Percentiles rank a stretch among this genome's conserved stretches.
Evolutionary conservation across 1,284 basidiomycete species (phyloP).

Genomic region (Testicularia cyperi): DNA sequence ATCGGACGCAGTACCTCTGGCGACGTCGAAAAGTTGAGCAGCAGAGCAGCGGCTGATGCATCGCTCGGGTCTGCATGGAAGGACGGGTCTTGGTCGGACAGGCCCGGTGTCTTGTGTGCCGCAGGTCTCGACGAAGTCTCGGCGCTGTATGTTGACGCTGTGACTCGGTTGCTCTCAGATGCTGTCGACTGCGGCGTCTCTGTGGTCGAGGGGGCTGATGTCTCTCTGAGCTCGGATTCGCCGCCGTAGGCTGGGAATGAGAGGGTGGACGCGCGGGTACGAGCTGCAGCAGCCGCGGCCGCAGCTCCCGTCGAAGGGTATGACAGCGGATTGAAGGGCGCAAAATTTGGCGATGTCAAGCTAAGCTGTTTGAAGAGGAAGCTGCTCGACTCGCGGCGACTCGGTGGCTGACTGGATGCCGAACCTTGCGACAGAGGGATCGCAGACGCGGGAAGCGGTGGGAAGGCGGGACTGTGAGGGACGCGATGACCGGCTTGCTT

Average conservation of each 20-base stretch:
- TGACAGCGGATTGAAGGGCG: constrained; percentile 6
- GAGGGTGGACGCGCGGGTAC: constrained; percentile 4
- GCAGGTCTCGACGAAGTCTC: too few species aligned
- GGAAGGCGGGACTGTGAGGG: constrained; percentile 7
- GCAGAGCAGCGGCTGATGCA: constrained; percentile 22
- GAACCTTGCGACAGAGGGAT: constrained; percentile 6
- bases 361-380: constrained; percentile 34
- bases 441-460: constrained; percentile 14
- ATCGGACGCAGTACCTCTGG: constrained; percentile 40
- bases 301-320: background rate
- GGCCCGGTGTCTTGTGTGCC: constrained; percentile 3
- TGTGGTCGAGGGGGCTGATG: background rate
- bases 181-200: background rate
- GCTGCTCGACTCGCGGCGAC: constrained; percentile 19
- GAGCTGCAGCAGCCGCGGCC: background rate
- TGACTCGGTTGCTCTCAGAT: background rate
- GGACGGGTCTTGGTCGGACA: constrained; percentile 11
- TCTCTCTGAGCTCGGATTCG: constrained; percentile 16
- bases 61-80: constrained; percentile 2
- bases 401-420: background rate
- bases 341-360: constrained; percentile 26
- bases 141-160: background rate
- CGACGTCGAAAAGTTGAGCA: constrained; percentile 40
- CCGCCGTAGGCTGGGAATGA: constrained; percentile 16
- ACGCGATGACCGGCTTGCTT: constrained; percentile 6